Percentiles rank a stretch among this genome's conserved stretches.
Conservation (phyloP, 306 rosid genomes). For the Cicer chorassanicum region DNA sequence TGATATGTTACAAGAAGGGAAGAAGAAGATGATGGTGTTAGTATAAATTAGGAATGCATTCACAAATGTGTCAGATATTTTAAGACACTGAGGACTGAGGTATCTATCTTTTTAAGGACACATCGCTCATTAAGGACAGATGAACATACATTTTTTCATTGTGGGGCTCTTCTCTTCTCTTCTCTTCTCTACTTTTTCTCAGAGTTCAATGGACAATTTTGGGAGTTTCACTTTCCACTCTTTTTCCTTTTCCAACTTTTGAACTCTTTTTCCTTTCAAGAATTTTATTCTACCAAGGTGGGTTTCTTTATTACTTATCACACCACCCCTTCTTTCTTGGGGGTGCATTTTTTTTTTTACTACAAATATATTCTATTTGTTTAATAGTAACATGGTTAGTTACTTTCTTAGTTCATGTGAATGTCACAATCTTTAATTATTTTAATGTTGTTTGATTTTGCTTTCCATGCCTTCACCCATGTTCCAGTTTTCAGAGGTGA, state of each 20-base stretch:
- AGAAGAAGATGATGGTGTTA: not conserved
- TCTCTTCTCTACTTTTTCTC: conserved; percentile 27
- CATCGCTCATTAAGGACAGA: conserved; percentile 62
- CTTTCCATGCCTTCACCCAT: conserved; percentile 42
- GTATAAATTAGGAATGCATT: conserved; percentile 13
- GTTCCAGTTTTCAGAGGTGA: conserved; percentile 50
- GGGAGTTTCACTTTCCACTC: conserved; percentile 26
- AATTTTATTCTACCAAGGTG: conserved; percentile 59
- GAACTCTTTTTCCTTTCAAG: conserved; percentile 41
- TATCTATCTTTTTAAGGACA: conserved; percentile 69
- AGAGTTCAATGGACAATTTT: conserved; percentile 43
- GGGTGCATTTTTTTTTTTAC: conserved; percentile 21
- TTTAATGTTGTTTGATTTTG: conserved; percentile 30
- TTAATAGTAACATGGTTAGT: conserved; percentile 28
- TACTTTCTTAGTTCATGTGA: conserved; percentile 1
- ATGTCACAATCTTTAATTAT: conserved; percentile 4
- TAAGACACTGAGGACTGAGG: conserved; percentile 54
- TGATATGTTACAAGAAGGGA: not conserved
- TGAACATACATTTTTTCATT: conserved; percentile 44
- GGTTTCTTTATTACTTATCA: not conserved
- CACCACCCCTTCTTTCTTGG: no score
- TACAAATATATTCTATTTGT: not conserved
- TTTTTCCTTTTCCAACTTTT: conserved; percentile 39
- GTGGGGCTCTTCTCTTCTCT: conserved; percentile 3
- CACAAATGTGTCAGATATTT: conserved; percentile 72